phyloP scores from a whole-genome alignment of 2,329 filamentous ascomycete genomes.

The Trichoderma afroharzianum region DNA sequence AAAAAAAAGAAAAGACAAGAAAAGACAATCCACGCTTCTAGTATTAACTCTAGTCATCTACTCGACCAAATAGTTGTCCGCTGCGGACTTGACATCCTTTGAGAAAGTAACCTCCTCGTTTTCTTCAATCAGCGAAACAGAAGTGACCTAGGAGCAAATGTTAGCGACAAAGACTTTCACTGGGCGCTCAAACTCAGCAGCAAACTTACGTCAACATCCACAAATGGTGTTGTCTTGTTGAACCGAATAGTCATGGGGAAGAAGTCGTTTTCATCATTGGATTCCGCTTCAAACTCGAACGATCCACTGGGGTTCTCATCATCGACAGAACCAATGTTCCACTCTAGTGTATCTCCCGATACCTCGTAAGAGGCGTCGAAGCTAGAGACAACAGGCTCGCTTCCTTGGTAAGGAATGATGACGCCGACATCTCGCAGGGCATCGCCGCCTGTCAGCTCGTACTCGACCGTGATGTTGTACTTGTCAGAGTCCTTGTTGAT shows the following conservation, averaged over 20 bases:
- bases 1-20: background rate
- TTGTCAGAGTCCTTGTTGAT: constrained; percentile 83
- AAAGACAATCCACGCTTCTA: constrained; percentile 17
- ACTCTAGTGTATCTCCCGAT: constrained; percentile 86
- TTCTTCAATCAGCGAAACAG: constrained; percentile 69
- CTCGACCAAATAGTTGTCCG: constrained; percentile 74
- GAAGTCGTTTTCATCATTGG: constrained; percentile 86
- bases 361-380: constrained; percentile 95
- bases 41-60: constrained; percentile 40
- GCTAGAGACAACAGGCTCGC: constrained; percentile 84
- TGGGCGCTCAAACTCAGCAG: background rate
- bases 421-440: constrained; percentile 80
- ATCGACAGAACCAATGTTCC: constrained; percentile 84
- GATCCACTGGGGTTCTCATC: constrained; percentile 78
- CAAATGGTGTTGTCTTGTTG: constrained; percentile 77
- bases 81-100: constrained; percentile 73
- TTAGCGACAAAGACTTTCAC: constrained; percentile 19
- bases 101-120: constrained; percentile 77
- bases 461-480: constrained; percentile 90
- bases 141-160: constrained; percentile 49
- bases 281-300: constrained; percentile 93
- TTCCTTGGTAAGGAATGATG: constrained; percentile 78
- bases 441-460: constrained; percentile 82
- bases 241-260: constrained; percentile 96
- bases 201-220: constrained; percentile 85